Conservation (phyloP, 176 grass and related monocot genomes). For the Oryza officinalis region DNA sequence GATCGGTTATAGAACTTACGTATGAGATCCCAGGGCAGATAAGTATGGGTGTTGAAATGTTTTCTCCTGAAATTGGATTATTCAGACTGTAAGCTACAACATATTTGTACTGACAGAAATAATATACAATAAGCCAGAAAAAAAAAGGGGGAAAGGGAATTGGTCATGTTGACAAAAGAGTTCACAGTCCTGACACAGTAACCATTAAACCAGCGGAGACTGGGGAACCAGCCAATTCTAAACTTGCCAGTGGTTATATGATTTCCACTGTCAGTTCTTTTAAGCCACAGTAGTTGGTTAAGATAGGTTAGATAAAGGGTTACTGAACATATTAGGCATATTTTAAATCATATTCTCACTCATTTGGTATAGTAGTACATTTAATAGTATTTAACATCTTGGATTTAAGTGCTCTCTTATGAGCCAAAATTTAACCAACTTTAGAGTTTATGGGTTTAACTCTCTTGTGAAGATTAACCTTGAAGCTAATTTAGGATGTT, state of each 20-base stretch:
- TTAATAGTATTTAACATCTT: too few species aligned
- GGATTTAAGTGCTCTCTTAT: too few species aligned
- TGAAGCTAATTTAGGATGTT: too few species aligned
- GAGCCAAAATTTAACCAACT: too few species aligned
- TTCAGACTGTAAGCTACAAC: slow-evolving; percentile 13
- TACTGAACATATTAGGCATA: too few species aligned
- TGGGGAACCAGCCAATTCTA: background rate
- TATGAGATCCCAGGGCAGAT: slow-evolving; percentile 86
- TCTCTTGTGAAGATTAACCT: too few species aligned
- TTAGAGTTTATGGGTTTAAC: too few species aligned
- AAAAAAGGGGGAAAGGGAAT: background rate
- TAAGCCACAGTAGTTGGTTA: background rate
- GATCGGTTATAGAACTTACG: slow-evolving; percentile 58
- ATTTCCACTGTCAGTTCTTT: background rate
- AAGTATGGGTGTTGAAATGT: slow-evolving; percentile 95
- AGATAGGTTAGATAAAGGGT: background rate
- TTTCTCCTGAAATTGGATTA: slow-evolving; percentile 67
- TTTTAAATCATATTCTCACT: too few species aligned
- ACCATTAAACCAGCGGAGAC: background rate
- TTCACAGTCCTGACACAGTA: background rate
- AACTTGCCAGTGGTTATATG: background rate
- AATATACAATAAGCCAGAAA: slow-evolving; percentile 13
- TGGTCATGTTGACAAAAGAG: background rate
- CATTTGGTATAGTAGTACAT: too few species aligned
- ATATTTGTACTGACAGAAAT: background rate